These are phyloP conservation scores for Elaphomyces granulatus DNA, from an alignment of 495 filamentous ascomycete species.

Conservation along the genomic window DNA sequence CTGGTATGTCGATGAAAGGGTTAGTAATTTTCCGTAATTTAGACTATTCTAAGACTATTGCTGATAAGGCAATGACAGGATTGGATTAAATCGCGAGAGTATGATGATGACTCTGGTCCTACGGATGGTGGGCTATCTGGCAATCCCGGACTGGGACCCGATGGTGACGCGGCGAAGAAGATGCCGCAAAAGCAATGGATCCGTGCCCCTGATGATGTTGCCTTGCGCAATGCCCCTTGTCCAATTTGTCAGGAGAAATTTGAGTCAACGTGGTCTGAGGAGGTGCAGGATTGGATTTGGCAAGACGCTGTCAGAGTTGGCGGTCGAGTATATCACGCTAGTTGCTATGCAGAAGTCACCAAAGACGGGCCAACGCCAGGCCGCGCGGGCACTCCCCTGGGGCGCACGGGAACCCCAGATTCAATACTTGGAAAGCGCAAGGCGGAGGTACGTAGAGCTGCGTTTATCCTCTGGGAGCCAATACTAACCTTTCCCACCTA, in stretches of 20 bases:
- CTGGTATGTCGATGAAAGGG: constrained; percentile 87
- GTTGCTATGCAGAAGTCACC: constrained; percentile 71
- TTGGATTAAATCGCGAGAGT: constrained; percentile 76
- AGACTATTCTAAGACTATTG: no score
- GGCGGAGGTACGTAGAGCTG: constrained; percentile 42
- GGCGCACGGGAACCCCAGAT: constrained; percentile 43
- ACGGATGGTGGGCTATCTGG: constrained; percentile 26
- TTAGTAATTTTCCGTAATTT: constrained; percentile 30
- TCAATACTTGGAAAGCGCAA: constrained; percentile 64
- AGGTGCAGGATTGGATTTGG: constrained; percentile 94
- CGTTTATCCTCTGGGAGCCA: not conserved
- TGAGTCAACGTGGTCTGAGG: constrained; percentile 74
- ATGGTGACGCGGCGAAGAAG: constrained; percentile 30
- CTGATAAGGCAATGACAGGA: no score
- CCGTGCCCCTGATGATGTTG: constrained; percentile 63
- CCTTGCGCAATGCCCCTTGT: constrained; percentile 55
- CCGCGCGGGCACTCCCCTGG: constrained; percentile 27
- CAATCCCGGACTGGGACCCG: constrained; percentile 19
- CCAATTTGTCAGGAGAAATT: constrained; percentile 95
- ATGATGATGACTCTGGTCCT: constrained; percentile 44
- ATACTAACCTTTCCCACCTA: constrained; percentile 10
- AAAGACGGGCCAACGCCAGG: constrained; percentile 37
- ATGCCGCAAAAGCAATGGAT: constrained; percentile 62
- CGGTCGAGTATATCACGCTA: constrained; percentile 76
- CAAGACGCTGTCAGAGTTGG: constrained; percentile 72